Evolutionary conservation across 352 stramenopile genomes (phyloP), one percentile per base, ranked within the genome.

Genomic region (Elongisporangium undulatum): DNA sequence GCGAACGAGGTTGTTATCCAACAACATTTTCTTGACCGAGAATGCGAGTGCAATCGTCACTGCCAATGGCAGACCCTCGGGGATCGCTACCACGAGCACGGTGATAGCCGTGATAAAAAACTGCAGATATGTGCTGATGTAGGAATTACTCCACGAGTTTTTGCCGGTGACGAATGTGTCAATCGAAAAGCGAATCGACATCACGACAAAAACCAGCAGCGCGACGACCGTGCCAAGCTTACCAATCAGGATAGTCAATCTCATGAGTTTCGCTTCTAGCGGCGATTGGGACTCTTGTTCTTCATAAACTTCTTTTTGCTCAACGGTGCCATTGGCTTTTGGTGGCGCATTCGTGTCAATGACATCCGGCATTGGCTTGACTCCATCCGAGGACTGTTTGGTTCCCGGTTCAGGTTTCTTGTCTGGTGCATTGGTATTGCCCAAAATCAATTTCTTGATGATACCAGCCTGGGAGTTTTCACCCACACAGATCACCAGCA

Each of bases 11-110:
- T 94, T 95, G 69, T 96, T 96, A 62, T 97, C 87, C 15, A 59
- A 61, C 38, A 94, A 74, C 89, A 99, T 99, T 45, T 90, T 88
- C 74, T 89, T 92, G 20, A 94, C 89, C 16, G 94, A 98, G 69
- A 98, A 99, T 2, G 97, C 96, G 2, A 99, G 76, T 1, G 96
- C 91, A 50, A 99, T 95, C 17, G 97, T 99, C 1, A 99, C 96
- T 2, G 97, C 97, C 20, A 99, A 83, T 4, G 97, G 97, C 12
- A 99, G 67, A 22, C 97, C 97, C 73, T 99, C 97, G 0, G 97
- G 97, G 41, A 99, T 97, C 19, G 97, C 96, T 5, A 99, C 97
- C 24, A 99, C 97, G 1, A 99, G 80, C 39, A 96, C 88, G 1
- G 89, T 96, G 63, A 97, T 94, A 7, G 72, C 75, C 5, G 85